Evolutionary conservation across 345 rosid genomes (phyloP).

Genomic region (Brassica nigra): DNA sequence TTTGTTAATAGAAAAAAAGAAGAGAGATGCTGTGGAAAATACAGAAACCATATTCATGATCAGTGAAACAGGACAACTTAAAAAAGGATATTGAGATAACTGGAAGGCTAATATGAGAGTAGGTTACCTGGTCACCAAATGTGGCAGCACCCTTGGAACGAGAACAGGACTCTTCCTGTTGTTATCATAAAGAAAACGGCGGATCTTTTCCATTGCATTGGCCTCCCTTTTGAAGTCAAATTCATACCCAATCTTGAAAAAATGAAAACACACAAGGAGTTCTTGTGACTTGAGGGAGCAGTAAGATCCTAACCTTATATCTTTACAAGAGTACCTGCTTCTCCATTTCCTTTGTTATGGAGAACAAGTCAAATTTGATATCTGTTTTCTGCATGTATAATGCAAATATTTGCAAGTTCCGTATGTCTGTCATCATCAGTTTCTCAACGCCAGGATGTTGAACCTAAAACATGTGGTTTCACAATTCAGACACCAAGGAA

Average conservation of each 20-base stretch:
- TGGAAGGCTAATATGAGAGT: background rate
- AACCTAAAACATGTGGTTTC: slow-evolving; percentile 54
- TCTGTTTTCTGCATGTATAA: slow-evolving; percentile 91
- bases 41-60: background rate
- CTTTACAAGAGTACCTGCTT: slow-evolving; percentile 64
- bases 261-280: background rate
- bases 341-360: slow-evolving; percentile 88
- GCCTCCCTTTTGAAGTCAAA: slow-evolving; percentile 92
- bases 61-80: background rate
- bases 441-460: slow-evolving; percentile 95
- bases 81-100: background rate
- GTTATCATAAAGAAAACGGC: slow-evolving; percentile 67
- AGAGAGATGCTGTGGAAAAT: background rate
- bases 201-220: slow-evolving; percentile 81
- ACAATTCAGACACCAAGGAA: slow-evolving; percentile 31
- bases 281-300: background rate
- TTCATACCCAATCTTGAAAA: slow-evolving; percentile 87
- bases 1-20: background rate
- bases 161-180: slow-evolving; percentile 79
- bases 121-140: slow-evolving; percentile 76
- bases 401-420: slow-evolving; percentile 88
- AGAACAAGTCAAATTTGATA: slow-evolving; percentile 83
- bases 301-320: background rate
- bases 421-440: slow-evolving; percentile 95
- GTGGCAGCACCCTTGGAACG: slow-evolving; percentile 63